These are phyloP conservation scores for Mortierella sp. DNA, from an alignment of 371 early-diverging fungal genomes.

Conservation along the genomic window DNA sequence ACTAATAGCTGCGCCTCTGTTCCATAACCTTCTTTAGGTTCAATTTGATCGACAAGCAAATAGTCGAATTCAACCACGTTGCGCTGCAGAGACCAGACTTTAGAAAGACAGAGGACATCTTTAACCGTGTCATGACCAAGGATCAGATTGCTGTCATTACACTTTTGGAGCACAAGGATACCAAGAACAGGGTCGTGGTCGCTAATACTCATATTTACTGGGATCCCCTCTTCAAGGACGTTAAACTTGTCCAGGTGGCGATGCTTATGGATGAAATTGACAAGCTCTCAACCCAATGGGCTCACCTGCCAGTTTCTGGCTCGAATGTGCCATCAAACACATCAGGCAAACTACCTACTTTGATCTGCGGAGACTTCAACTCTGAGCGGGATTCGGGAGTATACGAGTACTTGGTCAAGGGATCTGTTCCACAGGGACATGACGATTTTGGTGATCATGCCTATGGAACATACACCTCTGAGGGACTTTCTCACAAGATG, in stretches of 20 bases:
- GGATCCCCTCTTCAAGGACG: conserved; percentile 95
- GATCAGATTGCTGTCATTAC: conserved; percentile 96
- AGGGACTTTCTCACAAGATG: conserved; percentile 86
- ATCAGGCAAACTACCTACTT: conserved; percentile 68
- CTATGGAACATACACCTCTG: conserved; percentile 90
- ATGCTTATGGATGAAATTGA: conserved; percentile 96
- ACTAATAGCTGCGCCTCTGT: background rate
- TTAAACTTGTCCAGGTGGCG: conserved; percentile 98
- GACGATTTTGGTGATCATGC: conserved; percentile 84
- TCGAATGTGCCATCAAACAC: conserved; percentile 47
- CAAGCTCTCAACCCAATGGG: conserved; percentile 64
- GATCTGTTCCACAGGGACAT: conserved; percentile 81
- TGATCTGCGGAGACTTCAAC: conserved; percentile 98
- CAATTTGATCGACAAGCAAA: conserved; percentile 79
- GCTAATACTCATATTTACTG: conserved; percentile 96
- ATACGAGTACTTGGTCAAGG: conserved; percentile 87
- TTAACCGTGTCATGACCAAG: conserved; percentile 96
- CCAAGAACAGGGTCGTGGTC: conserved; percentile 79
- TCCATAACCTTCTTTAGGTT: conserved; percentile 66
- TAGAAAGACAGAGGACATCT: conserved; percentile 91
- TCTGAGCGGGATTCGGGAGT: conserved; percentile 94
- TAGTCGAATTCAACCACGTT: conserved; percentile 95
- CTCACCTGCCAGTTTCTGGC: conserved; percentile 53
- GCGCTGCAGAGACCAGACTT: conserved; percentile 91
- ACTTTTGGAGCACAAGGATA: conserved; percentile 87